Conservation (phyloP, 2,329 filamentous ascomycete species). For the Sporothrix globosa region DNA sequence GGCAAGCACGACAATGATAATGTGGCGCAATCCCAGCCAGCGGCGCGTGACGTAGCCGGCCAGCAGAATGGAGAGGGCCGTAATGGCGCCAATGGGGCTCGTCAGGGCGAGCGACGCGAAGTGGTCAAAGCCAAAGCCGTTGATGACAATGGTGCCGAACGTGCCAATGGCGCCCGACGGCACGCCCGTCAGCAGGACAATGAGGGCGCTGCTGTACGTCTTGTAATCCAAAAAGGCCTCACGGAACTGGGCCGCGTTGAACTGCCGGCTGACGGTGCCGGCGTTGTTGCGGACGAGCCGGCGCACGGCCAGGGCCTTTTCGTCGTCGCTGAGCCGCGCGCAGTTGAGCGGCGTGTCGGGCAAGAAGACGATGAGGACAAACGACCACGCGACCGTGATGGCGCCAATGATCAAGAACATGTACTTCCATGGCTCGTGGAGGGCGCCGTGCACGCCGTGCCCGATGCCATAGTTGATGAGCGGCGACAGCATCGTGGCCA, state of each 20-base stretch:
- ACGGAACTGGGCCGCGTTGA: slow-evolving; percentile 25
- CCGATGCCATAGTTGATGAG: slow-evolving; percentile 55
- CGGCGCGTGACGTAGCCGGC: slow-evolving; percentile 24
- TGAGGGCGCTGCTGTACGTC: slow-evolving; percentile 26
- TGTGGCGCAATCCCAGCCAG: slow-evolving; percentile 22
- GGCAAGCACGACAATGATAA: slow-evolving; percentile 14
- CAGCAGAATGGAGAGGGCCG: slow-evolving; percentile 25
- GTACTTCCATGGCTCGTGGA: slow-evolving; percentile 43
- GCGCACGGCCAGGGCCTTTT: slow-evolving; percentile 25
- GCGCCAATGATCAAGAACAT: slow-evolving; percentile 31
- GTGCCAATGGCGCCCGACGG: slow-evolving; percentile 39
- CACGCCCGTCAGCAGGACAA: slow-evolving; percentile 28
- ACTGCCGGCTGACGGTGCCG: slow-evolving; percentile 25
- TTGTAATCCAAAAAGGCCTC: slow-evolving; percentile 30
- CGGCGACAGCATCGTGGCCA: slow-evolving; percentile 51
- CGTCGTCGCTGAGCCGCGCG: slow-evolving; percentile 9
- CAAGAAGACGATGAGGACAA: slow-evolving; percentile 26
- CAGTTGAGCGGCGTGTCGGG: slow-evolving; percentile 29
- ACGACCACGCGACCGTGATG: slow-evolving; percentile 25
- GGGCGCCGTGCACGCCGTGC: slow-evolving; percentile 44
- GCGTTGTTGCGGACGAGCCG: slow-evolving; percentile 29
- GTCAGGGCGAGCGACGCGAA: slow-evolving; percentile 46
- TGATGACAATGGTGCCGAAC: slow-evolving; percentile 52
- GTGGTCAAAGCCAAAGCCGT: slow-evolving; percentile 49
- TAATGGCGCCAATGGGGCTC: slow-evolving; percentile 30